Evolutionary conservation across 164 flowering plant species (phyloP), one percentile per base, ranked within the genome.

Genomic region (Saururus chinensis): DNA sequence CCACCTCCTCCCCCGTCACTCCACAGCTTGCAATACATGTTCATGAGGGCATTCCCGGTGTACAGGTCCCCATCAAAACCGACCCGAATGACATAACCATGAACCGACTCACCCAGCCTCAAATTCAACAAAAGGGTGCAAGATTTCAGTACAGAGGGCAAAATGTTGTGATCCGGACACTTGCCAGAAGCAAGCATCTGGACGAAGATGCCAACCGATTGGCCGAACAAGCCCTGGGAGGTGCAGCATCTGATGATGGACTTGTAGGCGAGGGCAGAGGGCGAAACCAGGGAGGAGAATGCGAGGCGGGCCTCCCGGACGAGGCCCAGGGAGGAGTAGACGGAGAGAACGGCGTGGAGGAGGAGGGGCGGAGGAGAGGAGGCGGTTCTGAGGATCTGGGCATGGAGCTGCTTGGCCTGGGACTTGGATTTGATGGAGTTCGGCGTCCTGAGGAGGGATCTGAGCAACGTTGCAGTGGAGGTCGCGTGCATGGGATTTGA

Each of bases 31-130:
- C 78, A 72, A 42, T 90, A 93, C 95, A 90, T 81, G 67, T 77
- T 84, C 91, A 90, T 82, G 19, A 93, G 80, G 0, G 97, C 95
- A 82, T 93, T 93, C 14, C 88, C 80, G 0, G 91, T 85, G 64
- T 85, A 88, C 42, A 86, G 71, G 72, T 93, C 96, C 61, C 49
- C 55, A 22, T 82, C 87, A 60, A 86, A 2, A 40, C 98, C 97
- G 42, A 80, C 65, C 59, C 81, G 67, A 35, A 93, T 62, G 20
- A 79, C 57, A 54, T 79, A 83, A 0, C 84, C 95, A 71, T 93
- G 99, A 42, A 93, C 65, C 4, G 83, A 76, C 74, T 79, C 80
- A 21, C 92, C 97, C 9, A 93, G 53, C 68, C 68, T 81, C 64
- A 78, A 79, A 64, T 77, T 74, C 81, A 53, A 68, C 61, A 82